Conservation (phyloP, 2,329 filamentous ascomycete species). For the Aspergillus sp. region DNA sequence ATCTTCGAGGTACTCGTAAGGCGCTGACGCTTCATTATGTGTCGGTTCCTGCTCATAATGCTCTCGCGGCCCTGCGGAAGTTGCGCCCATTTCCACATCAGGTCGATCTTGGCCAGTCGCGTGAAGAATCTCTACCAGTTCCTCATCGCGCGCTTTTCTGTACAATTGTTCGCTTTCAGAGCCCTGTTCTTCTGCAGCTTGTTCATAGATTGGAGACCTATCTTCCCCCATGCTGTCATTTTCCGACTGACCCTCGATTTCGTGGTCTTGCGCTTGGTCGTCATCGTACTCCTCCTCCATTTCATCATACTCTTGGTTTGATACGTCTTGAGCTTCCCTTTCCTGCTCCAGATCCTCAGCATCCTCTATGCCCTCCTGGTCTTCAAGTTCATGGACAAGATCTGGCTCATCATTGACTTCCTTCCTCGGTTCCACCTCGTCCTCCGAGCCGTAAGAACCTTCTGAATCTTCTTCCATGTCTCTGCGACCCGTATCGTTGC, state of each 20-base stretch:
- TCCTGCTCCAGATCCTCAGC: background rate
- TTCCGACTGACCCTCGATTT: background rate
- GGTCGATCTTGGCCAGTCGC: background rate
- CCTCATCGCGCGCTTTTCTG: background rate
- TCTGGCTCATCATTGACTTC: constrained; percentile 1
- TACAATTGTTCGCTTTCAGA: background rate
- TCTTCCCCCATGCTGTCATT: background rate
- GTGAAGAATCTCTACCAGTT: background rate
- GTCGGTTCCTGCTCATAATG: background rate
- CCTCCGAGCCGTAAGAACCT: constrained; percentile 6
- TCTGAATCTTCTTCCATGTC: constrained; percentile 10
- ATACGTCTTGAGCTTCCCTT: constrained; percentile 2
- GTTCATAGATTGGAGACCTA: background rate
- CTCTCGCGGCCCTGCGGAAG: background rate
- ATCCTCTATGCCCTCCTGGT: background rate
- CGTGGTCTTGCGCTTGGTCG: background rate
- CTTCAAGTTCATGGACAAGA: background rate
- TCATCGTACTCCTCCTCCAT: background rate
- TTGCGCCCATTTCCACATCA: background rate
- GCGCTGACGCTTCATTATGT: background rate
- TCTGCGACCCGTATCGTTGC: background rate
- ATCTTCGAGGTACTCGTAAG: constrained; percentile 7
- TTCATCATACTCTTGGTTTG: background rate
- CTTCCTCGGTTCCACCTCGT: constrained; percentile 1
- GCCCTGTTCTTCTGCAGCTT: background rate